A percentile compares a stretch with the other conserved stretches of the same genome.
Evolutionary conservation across 805 yeast genomes (phyloP).

Genomic region (Yueomyces sp.): DNA sequence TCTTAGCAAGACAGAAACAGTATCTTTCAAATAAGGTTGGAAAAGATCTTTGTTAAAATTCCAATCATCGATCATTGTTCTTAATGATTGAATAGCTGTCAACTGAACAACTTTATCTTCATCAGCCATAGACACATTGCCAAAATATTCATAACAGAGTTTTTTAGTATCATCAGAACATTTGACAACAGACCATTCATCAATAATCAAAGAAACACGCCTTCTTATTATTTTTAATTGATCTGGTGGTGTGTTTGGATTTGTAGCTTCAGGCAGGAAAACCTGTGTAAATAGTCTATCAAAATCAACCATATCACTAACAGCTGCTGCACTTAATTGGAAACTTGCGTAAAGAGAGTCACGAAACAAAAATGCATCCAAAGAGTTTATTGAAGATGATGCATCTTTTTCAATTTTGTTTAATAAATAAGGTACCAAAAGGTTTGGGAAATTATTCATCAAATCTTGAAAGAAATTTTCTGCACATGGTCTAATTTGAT

Average conservation of each 20-base stretch:
- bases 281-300: slow-evolving; percentile 45
- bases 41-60: slow-evolving; percentile 62
- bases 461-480: slow-evolving; percentile 73
- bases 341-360: slow-evolving; percentile 79
- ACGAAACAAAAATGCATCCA: slow-evolving; percentile 44
- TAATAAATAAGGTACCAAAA: slow-evolving; percentile 41
- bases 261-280: slow-evolving; percentile 48
- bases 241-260: slow-evolving; percentile 27
- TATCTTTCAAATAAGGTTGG: slow-evolving; percentile 45
- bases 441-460: slow-evolving; percentile 45
- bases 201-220: slow-evolving; percentile 60
- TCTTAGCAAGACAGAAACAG: slow-evolving; percentile 35
- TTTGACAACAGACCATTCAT: slow-evolving; percentile 68
- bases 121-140: slow-evolving; percentile 33
- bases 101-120: slow-evolving; percentile 74
- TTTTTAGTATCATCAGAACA: slow-evolving; percentile 46
- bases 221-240: slow-evolving; percentile 56
- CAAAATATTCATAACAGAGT: slow-evolving; percentile 44
- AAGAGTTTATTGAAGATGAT: slow-evolving; percentile 14
- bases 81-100: slow-evolving; percentile 58
- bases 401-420: slow-evolving; percentile 38
- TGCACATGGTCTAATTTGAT: slow-evolving; percentile 73
- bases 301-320: slow-evolving; percentile 54
- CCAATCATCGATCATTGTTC: slow-evolving; percentile 70
- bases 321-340: slow-evolving; percentile 57